Conservation (phyloP, 768 basidiomycete species). For the Suillus tomentosus region DNA sequence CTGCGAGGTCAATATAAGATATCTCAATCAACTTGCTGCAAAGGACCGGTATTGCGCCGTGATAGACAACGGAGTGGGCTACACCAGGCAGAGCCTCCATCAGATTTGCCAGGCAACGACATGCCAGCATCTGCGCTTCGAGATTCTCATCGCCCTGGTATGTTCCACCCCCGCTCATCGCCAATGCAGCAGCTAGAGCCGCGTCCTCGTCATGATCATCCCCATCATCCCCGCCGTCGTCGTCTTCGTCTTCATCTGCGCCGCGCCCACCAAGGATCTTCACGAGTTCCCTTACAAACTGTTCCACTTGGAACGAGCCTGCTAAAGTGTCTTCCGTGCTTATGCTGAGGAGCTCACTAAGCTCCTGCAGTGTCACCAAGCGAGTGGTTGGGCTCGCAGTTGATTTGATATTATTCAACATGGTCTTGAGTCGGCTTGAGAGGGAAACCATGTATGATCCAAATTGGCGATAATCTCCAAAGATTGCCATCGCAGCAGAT, state of each 20-base stretch:
- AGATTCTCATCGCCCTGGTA: slow-evolving; percentile 83
- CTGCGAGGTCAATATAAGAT: slow-evolving; percentile 96
- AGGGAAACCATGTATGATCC: slow-evolving; percentile 94
- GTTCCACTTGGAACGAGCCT: slow-evolving; percentile 93
- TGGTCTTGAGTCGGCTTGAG: slow-evolving; percentile 83
- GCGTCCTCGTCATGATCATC: slow-evolving; percentile 80
- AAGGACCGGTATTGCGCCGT: slow-evolving; percentile 96
- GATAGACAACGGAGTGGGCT: slow-evolving; percentile 96
- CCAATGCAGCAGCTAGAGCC: slow-evolving; percentile 84
- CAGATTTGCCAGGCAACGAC: slow-evolving; percentile 94
- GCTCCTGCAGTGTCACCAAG: slow-evolving; percentile 88
- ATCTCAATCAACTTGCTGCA: slow-evolving; percentile 98
- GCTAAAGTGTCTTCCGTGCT: slow-evolving; percentile 97
- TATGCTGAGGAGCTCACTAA: slow-evolving; percentile 93
- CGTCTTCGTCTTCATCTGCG: slow-evolving; percentile 70
- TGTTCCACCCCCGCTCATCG: slow-evolving; percentile 70
- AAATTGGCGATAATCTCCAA: slow-evolving; percentile 84
- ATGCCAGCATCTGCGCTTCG: slow-evolving; percentile 95
- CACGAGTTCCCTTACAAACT: slow-evolving; percentile 90
- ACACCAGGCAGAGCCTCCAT: slow-evolving; percentile 99
- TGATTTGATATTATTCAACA: slow-evolving; percentile 85
- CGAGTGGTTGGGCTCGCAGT: slow-evolving; percentile 85
- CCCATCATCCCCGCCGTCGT: slow-evolving; percentile 62
- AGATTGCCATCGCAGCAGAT: slow-evolving; percentile 74
- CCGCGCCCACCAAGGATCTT: slow-evolving; percentile 85